phyloP scores from a whole-genome alignment of 768 basidiomycete genomes.

The Xerocomellus intermedius region DNA sequence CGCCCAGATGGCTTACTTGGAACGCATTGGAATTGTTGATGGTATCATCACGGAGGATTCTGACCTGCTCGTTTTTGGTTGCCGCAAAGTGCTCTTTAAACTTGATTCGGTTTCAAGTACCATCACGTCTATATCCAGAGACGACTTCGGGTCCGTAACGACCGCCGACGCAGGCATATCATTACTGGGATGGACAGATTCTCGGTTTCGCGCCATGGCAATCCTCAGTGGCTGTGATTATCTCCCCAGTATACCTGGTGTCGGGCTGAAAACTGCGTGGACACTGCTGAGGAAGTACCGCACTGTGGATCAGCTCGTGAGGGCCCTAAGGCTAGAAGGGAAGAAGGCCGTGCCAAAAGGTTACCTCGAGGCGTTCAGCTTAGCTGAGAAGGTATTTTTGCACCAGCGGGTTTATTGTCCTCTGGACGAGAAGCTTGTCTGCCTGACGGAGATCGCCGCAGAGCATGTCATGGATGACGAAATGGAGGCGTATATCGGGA shows the following conservation, averaged over 20 bases:
- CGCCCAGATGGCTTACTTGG: conserved; percentile 92
- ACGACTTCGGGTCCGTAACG: conserved; percentile 63
- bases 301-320: conserved; percentile 80
- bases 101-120: conserved; percentile 68
- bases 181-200: conserved; percentile 85
- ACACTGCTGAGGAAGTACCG: conserved; percentile 78
- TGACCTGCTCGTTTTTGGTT: conserved; percentile 97
- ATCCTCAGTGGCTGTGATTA: conserved; percentile 94
- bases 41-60: conserved; percentile 98
- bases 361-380: conserved; percentile 71
- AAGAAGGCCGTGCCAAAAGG: conserved; percentile 75
- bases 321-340: conserved; percentile 74
- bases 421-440: conserved; percentile 55
- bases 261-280: conserved; percentile 94
- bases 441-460: conserved; percentile 60
- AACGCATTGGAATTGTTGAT: conserved; percentile 76
- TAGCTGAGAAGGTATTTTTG: conserved; percentile 90
- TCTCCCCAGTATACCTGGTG: conserved; percentile 83
- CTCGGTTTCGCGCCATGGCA: conserved; percentile 90
- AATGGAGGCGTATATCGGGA: conserved; percentile 70
- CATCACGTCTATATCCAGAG: conserved; percentile 64
- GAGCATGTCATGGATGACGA: conserved; percentile 54
- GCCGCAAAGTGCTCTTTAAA: conserved; percentile 89
- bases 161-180: conserved; percentile 59
- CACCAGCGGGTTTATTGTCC: conserved; percentile 95